Percentiles rank a stretch among this genome's conserved stretches.
phyloP scores from a whole-genome alignment of 768 basidiomycete genomes.

The Phanerodontia chrysosporium region DNA sequence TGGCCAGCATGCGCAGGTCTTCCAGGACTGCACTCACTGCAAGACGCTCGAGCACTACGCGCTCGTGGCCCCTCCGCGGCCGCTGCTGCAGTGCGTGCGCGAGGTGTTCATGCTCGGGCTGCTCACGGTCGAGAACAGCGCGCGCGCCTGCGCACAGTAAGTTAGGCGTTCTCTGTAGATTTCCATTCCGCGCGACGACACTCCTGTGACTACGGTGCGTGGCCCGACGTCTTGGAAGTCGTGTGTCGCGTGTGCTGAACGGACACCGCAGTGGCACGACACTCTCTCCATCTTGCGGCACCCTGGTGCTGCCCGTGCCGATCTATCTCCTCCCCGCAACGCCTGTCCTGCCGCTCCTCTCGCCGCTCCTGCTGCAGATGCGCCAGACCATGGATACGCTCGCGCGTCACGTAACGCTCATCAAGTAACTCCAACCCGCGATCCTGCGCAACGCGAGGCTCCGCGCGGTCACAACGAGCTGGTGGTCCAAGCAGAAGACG shows the following conservation, averaged over 20 bases:
- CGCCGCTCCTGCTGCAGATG: too few relatives aligned
- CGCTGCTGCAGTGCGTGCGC: constrained; percentile 58
- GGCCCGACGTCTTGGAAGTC: too few relatives aligned
- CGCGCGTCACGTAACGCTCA: too few relatives aligned
- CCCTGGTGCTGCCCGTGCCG: constrained; percentile 47
- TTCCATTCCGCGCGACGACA: constrained; percentile 38
- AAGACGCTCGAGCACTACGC: constrained; percentile 55
- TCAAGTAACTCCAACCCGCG: too few relatives aligned
- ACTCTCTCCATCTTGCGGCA: constrained; percentile 49
- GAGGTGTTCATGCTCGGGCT: too few relatives aligned
- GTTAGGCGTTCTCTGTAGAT: constrained; percentile 45
- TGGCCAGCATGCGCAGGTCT: constrained; percentile 60
- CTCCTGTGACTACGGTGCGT: constrained; percentile 37
- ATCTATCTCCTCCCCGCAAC: constrained; percentile 39
- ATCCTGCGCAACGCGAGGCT: too few relatives aligned
- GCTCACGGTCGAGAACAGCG: too few relatives aligned
- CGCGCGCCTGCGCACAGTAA: constrained; percentile 40
- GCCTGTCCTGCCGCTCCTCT: too few relatives aligned
- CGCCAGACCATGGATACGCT: too few relatives aligned
- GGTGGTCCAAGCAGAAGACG: too few relatives aligned
- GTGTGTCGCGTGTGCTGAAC: background rate
- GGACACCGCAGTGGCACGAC: constrained; percentile 58
- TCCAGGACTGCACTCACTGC: constrained; percentile 66
- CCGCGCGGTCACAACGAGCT: too few relatives aligned
- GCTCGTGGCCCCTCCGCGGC: constrained; percentile 50